These are phyloP conservation scores for Suhomyces kunorum DNA, from an alignment of 1,139 yeast species.

Conservation along the genomic window DNA sequence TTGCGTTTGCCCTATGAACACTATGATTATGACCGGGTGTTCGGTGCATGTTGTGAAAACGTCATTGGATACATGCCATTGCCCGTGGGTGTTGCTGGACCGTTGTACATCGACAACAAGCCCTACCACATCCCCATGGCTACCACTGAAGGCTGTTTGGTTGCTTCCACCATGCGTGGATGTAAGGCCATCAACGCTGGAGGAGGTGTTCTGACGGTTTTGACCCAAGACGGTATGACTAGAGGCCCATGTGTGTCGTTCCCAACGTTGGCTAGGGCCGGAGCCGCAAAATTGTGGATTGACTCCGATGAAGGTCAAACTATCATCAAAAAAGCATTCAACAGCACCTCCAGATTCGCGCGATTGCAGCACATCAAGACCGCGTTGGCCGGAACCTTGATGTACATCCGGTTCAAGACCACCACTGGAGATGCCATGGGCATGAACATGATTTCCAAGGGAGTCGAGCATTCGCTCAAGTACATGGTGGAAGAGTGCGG, in stretches of 20 bases:
- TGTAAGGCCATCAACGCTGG: constrained; percentile 98
- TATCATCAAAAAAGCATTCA: constrained; percentile 82
- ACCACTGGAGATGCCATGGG: constrained; percentile 99
- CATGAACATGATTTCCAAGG: constrained; percentile 99
- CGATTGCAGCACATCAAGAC: constrained; percentile 88
- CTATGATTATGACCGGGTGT: constrained; percentile 93
- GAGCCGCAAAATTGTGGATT: constrained; percentile 92
- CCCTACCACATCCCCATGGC: constrained; percentile 97
- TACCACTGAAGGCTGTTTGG: constrained; percentile 97
- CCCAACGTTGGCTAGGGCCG: constrained; percentile 80
- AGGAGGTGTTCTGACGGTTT: constrained; percentile 90
- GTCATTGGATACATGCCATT: constrained; percentile 95
- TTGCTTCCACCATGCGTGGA: constrained; percentile 98
- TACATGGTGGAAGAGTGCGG: constrained; percentile 88
- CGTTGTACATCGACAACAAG: constrained; percentile 83
- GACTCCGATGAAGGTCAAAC: constrained; percentile 94
- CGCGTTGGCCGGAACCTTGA: constrained; percentile 90
- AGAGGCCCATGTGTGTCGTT: constrained; percentile 97
- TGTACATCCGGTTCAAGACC: constrained; percentile 89
- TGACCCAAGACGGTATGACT: constrained; percentile 97
- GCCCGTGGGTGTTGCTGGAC: constrained; percentile 98
- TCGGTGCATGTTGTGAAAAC: constrained; percentile 98
- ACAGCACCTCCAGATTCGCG: constrained; percentile 96
- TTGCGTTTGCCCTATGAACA: constrained; percentile 73
- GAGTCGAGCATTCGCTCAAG: constrained; percentile 84